phyloP scores from a whole-genome alignment of 2,329 filamentous ascomycete species.

The Dactylellina cionopaga region DNA sequence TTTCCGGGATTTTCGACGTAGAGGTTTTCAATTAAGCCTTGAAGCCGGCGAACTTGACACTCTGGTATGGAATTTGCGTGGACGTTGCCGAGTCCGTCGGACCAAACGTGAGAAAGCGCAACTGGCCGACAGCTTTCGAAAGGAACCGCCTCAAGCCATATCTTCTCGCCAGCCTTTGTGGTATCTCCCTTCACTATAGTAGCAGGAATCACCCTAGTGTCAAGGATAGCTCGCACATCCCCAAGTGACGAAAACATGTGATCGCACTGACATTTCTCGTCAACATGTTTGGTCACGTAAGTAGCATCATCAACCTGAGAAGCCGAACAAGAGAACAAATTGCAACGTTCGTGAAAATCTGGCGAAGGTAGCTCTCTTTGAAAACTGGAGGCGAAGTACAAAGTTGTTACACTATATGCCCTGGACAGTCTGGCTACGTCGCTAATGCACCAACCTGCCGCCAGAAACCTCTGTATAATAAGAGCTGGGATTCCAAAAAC shows the following conservation, averaged over 20 bases:
- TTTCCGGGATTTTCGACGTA: conserved; percentile 6
- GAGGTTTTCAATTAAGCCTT: conserved; percentile 24
- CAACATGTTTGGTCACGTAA: conserved; percentile 46
- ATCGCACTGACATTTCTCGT: conserved; percentile 33
- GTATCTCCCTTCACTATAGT: conserved; percentile 35
- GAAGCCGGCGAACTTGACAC: conserved; percentile 49
- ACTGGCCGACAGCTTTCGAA: conserved; percentile 38
- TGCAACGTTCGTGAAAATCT: conserved; percentile 30
- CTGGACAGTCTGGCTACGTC: conserved; percentile 33
- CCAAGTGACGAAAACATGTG: conserved; percentile 46
- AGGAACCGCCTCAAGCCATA: conserved; percentile 23
- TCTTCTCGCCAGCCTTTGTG: conserved; percentile 16
- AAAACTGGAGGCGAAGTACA: conserved; percentile 40
- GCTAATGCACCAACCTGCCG: conserved; percentile 42
- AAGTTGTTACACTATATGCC: conserved; percentile 18
- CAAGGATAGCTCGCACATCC: conserved; percentile 28
- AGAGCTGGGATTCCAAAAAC: conserved; percentile 26
- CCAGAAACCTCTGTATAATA: conserved; percentile 27
- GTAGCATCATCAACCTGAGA: conserved; percentile 46
- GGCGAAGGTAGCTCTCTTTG: conserved; percentile 12
- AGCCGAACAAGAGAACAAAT: conserved; percentile 42
- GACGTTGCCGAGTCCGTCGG: conserved; percentile 53
- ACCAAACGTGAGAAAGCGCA: conserved; percentile 54
- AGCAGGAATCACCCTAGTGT: conserved; percentile 27
- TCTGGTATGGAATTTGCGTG: conserved; percentile 45